These are phyloP conservation scores for Pistacia atlantica DNA, from an alignment of 345 rosid genomes.

Conservation along the genomic window DNA sequence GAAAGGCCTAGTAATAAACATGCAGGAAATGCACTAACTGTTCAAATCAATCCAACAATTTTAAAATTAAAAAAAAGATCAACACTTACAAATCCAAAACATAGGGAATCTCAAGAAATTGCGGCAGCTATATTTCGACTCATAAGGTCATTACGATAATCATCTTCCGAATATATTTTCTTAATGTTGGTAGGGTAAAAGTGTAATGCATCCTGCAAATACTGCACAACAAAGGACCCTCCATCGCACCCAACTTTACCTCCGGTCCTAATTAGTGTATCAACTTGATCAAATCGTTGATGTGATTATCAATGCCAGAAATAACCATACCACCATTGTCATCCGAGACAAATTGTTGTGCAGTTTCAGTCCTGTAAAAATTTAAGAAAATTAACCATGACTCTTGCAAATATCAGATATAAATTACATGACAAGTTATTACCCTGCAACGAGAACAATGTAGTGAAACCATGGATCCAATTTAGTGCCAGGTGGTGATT, in stretches of 20 bases:
- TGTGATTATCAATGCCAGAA: too few relatives aligned
- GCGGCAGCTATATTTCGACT: constrained; percentile 25
- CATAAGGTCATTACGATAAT: constrained; percentile 15
- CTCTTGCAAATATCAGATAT: constrained; percentile 22
- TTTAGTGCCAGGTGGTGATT: constrained; percentile 6
- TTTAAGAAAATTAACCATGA: not conserved
- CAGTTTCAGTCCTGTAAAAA: too few relatives aligned
- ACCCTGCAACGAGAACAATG: too few relatives aligned
- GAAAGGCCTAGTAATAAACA: constrained; percentile 16
- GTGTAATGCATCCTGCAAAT: constrained; percentile 16
- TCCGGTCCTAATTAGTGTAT: too few relatives aligned
- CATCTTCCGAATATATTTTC: constrained; percentile 8
- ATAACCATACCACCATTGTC: too few relatives aligned
- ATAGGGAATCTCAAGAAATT: constrained; percentile 27
- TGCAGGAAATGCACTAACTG: too few relatives aligned
- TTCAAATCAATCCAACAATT: too few relatives aligned
- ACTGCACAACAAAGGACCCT: constrained; percentile 29
- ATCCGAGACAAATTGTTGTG: too few relatives aligned
- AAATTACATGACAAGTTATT: constrained; percentile 3
- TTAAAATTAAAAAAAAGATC: too few relatives aligned
- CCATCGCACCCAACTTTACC: constrained; percentile 29
- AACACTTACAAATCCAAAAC: constrained; percentile 33
- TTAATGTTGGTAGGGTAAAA: constrained; percentile 11
- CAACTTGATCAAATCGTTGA: too few relatives aligned
- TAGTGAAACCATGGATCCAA: too few relatives aligned